These are phyloP conservation scores for Botrytis galanthina DNA, from an alignment of 2,329 filamentous ascomycete genomes.

Conservation along the genomic window DNA sequence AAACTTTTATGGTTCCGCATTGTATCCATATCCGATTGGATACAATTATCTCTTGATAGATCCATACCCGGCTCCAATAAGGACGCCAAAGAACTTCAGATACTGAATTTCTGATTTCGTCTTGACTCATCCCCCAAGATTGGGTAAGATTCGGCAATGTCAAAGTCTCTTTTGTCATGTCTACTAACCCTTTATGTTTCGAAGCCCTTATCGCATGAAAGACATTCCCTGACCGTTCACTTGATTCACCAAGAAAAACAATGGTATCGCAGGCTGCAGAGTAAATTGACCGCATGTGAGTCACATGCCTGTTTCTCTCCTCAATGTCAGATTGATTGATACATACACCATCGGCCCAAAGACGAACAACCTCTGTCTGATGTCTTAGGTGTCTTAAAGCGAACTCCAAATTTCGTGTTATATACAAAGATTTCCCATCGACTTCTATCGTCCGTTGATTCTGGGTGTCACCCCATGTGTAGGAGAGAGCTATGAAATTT, in stretches of 20 bases:
- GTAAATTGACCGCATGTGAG: background rate
- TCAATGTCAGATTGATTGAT: background rate
- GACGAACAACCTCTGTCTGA: background rate
- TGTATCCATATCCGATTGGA: background rate
- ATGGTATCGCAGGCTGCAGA: background rate
- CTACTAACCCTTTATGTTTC: background rate
- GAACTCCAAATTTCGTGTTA: background rate
- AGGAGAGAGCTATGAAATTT: background rate
- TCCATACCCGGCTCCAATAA: background rate
- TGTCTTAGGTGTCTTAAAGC: background rate
- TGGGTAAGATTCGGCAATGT: background rate
- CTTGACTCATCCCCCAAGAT: background rate
- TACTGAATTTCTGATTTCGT: background rate
- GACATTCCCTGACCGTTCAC: background rate
- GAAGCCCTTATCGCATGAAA: background rate
- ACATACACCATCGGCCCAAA: constrained; percentile 1
- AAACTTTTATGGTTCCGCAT: background rate
- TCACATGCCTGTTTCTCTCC: background rate
- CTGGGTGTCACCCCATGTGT: background rate
- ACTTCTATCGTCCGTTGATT: background rate
- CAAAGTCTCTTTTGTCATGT: background rate
- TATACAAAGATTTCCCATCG: background rate
- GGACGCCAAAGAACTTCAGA: background rate
- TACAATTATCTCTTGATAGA: background rate
- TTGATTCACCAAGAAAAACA: background rate